Percentiles rank a stretch among this genome's conserved stretches.
These are phyloP conservation scores for Fusarium xyrophilum DNA, from an alignment of 2,329 filamentous ascomycete species.

Conservation along the genomic window DNA sequence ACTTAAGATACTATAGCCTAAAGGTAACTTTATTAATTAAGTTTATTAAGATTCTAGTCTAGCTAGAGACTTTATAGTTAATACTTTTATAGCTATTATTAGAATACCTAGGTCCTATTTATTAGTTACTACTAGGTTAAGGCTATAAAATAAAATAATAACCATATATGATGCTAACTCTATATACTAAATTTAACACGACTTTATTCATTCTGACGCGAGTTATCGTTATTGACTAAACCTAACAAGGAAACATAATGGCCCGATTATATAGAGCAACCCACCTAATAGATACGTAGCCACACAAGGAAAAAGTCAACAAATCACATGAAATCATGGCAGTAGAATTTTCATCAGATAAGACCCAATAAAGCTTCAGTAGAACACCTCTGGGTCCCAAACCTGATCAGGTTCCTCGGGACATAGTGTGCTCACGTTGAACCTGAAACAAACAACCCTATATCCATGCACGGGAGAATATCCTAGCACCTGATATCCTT, in stretches of 20 bases:
- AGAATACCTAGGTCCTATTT: too few relatives aligned
- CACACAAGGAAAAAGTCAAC: not conserved
- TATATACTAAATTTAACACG: not conserved
- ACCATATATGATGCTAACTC: not conserved
- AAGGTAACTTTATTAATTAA: too few relatives aligned
- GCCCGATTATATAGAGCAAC: not conserved
- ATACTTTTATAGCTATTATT: too few relatives aligned
- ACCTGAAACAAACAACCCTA: slow-evolving; percentile 35
- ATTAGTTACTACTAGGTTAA: too few relatives aligned
- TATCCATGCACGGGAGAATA: slow-evolving; percentile 24
- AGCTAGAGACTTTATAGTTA: too few relatives aligned
- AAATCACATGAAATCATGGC: not conserved
- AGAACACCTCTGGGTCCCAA: not conserved
- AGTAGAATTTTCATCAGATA: not conserved
- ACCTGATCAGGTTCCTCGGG: not conserved
- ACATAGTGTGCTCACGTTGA: slow-evolving; percentile 22
- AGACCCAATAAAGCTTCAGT: not conserved
- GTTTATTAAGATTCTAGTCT: too few relatives aligned
- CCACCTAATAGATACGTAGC: not conserved
- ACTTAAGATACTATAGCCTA: too few relatives aligned
- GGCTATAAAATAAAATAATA: too few relatives aligned
- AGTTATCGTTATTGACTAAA: not conserved
- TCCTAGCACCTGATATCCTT: slow-evolving; percentile 6
- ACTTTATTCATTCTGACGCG: not conserved
- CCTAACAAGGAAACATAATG: not conserved